These are phyloP conservation scores for Byssochlamys sp. DNA, from an alignment of 2,329 filamentous ascomycete species.

Conservation along the genomic window DNA sequence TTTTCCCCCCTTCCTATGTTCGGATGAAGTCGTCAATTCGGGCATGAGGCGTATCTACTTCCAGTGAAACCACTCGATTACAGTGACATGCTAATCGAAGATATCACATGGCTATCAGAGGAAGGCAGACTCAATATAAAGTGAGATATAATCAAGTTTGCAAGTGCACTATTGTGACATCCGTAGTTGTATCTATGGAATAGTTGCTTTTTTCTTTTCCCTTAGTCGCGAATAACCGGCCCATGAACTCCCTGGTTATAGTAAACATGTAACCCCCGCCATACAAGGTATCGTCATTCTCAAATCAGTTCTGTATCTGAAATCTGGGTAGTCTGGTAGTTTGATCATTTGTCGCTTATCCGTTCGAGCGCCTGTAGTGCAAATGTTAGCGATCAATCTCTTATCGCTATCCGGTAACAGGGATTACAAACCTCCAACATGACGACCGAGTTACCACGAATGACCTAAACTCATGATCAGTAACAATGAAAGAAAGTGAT, in stretches of 20 bases:
- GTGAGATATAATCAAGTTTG: neutral
- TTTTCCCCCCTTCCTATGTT: neutral
- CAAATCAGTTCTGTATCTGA: neutral
- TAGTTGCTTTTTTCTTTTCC: neutral
- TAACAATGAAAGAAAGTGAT: neutral
- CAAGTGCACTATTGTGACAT: neutral
- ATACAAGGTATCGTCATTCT: neutral
- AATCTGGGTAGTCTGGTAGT: neutral
- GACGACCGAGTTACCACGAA: constrained; percentile 94
- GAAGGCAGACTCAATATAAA: neutral
- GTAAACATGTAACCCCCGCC: constrained; percentile 14
- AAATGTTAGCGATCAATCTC: neutral
- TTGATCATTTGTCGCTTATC: constrained; percentile 33
- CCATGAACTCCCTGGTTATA: constrained; percentile 29
- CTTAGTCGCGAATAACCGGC: constrained; percentile 23
- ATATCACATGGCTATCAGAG: neutral
- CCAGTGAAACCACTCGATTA: neutral
- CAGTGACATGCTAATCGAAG: neutral
- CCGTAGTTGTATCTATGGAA: neutral
- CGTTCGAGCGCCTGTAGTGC: constrained; percentile 30
- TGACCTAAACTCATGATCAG: constrained; percentile 51
- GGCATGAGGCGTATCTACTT: neutral
- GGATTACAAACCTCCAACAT: constrained; percentile 68
- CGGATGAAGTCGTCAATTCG: neutral
- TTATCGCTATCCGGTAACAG: neutral